Percentiles rank a stretch among this genome's conserved stretches.
These are phyloP conservation scores for Candida pseudofarinosa DNA, from an alignment of 805 yeast genomes.

Conservation along the genomic window DNA sequence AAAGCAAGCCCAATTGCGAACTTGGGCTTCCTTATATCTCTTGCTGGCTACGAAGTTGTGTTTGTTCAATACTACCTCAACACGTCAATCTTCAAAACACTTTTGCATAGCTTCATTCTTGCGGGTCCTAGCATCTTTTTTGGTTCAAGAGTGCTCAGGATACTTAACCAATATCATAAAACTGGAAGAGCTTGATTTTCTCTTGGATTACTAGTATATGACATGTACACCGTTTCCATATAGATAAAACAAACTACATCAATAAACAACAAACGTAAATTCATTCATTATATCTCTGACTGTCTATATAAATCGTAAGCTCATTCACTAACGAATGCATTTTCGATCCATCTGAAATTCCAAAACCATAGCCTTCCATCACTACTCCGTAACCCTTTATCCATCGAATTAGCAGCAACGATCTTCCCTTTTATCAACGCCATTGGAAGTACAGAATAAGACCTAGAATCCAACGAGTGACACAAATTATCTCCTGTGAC, in stretches of 20 bases:
- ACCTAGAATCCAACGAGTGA: slow-evolving; percentile 83
- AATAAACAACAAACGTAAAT: background rate
- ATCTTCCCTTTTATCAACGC: slow-evolving; percentile 86
- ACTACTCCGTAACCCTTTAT: slow-evolving; percentile 40
- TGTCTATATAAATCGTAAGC: background rate
- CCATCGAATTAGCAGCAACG: slow-evolving; percentile 57
- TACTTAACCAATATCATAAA: slow-evolving; percentile 30
- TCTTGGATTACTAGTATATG: background rate
- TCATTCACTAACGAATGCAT: slow-evolving; percentile 32
- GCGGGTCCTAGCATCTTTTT: slow-evolving; percentile 52
- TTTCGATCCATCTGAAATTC: slow-evolving; percentile 54
- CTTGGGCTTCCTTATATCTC: slow-evolving; percentile 43
- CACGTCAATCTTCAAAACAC: slow-evolving; percentile 56
- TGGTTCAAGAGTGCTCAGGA: slow-evolving; percentile 65
- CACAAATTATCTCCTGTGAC: slow-evolving; percentile 91
- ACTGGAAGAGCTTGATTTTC: slow-evolving; percentile 19
- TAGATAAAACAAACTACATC: background rate
- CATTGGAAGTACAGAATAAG: slow-evolving; percentile 87
- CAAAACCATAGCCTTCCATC: slow-evolving; percentile 35
- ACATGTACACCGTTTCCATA: background rate
- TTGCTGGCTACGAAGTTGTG: slow-evolving; percentile 48
- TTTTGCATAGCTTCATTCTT: slow-evolving; percentile 44
- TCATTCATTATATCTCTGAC: background rate
- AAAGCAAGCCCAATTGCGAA: slow-evolving; percentile 31
- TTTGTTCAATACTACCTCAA: slow-evolving; percentile 58